These are phyloP conservation scores for Laetiporus sulphureus DNA, from an alignment of 1,284 basidiomycete species.

Conservation along the genomic window DNA sequence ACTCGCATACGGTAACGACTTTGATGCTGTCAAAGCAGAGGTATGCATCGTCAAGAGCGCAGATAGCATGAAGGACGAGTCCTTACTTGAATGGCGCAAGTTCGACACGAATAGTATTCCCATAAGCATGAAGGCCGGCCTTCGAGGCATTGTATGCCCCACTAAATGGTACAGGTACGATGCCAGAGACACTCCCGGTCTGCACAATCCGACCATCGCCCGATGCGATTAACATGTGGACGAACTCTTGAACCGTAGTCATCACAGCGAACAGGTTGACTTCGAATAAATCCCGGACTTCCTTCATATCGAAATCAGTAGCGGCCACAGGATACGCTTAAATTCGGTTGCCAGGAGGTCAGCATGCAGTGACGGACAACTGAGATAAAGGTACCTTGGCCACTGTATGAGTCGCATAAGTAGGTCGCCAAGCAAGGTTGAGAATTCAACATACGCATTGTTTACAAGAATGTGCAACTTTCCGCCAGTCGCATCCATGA, in stretches of 20 bases:
- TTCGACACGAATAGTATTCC: neutral
- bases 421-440: neutral
- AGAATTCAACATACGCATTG: neutral
- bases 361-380: neutral
- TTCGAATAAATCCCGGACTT: neutral
- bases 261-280: slow-evolving; percentile 1
- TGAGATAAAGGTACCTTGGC: neutral
- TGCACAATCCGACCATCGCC: slow-evolving; percentile 1
- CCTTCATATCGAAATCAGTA: slow-evolving; percentile 1
- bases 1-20: neutral
- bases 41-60: neutral
- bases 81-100: neutral
- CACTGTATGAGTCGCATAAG: neutral
- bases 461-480: slow-evolving; percentile 16
- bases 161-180: slow-evolving; percentile 1
- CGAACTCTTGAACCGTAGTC: slow-evolving; percentile 2
- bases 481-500: slow-evolving; percentile 21
- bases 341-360: neutral
- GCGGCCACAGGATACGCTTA: slow-evolving; percentile 1
- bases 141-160: slow-evolving; percentile 1
- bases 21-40: neutral
- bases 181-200: neutral
- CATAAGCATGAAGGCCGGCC: neutral
- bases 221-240: slow-evolving; percentile 1
- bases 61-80: no score